These are phyloP conservation scores for Paracorniculantispora psalliotae DNA, from an alignment of 2,329 filamentous ascomycete species.

Conservation along the genomic window DNA sequence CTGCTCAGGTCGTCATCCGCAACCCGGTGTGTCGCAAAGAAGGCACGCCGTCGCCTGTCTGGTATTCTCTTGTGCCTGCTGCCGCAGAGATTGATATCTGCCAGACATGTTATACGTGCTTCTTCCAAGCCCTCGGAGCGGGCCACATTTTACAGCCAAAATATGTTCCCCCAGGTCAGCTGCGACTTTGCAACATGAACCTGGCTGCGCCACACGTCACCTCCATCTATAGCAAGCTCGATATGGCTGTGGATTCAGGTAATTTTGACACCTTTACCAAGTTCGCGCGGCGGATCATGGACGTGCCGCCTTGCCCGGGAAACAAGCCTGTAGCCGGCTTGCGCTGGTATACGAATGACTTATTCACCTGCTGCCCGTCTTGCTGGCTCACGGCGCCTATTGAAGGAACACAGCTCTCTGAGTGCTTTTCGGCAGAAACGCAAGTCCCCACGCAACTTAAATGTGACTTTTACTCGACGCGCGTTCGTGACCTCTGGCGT, in stretches of 20 bases:
- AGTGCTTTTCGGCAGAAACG: not conserved
- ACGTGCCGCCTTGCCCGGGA: not conserved
- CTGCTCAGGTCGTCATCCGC: not conserved
- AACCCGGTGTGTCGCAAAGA: not conserved
- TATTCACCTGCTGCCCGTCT: slow-evolving; percentile 1
- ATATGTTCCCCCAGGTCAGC: not conserved
- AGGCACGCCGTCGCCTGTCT: not conserved
- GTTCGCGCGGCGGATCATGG: not conserved
- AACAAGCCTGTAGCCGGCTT: not conserved
- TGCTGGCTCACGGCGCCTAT: slow-evolving; percentile 6
- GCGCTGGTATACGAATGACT: not conserved
- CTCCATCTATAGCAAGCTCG: not conserved
- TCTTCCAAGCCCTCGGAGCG: not conserved
- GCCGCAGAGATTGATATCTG: not conserved
- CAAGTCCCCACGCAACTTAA: not conserved
- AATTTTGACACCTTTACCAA: not conserved
- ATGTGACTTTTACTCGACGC: slow-evolving; percentile 4
- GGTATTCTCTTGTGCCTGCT: not conserved
- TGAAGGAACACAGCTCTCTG: not conserved
- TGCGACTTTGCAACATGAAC: slow-evolving; percentile 1
- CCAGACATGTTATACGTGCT: not conserved
- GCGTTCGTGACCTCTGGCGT: not conserved
- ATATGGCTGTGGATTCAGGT: not conserved
- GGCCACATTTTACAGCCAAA: not conserved
- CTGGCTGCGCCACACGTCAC: not conserved